Evolutionary conservation across 192 early-diverging fungal genomes (phyloP).

Genomic region (Coemansia sp.): DNA sequence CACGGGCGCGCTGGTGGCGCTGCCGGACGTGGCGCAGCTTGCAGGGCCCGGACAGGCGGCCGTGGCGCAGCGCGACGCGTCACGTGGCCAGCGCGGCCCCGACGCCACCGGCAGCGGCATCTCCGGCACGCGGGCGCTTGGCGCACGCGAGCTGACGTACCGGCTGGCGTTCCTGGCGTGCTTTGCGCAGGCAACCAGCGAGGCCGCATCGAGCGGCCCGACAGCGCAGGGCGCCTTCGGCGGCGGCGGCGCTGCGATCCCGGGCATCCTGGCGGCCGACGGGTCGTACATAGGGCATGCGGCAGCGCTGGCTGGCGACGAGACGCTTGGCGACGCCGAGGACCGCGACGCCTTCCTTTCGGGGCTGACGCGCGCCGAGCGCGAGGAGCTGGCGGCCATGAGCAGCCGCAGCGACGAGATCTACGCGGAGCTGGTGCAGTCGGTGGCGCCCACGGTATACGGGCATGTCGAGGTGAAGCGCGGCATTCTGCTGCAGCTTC

Average conservation of each 20-base stretch:
- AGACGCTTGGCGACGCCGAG: conserved; percentile 60
- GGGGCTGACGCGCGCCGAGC: conserved; percentile 70
- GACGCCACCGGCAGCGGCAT: conserved; percentile 59
- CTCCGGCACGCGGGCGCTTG: conserved; percentile 82
- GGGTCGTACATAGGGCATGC: conserved; percentile 22
- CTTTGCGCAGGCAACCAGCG: conserved; percentile 68
- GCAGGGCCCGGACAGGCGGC: conserved; percentile 67
- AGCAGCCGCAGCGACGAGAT: conserved; percentile 65
- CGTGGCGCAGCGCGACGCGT: conserved; percentile 64
- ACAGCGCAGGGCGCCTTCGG: not conserved
- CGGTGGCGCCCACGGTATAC: conserved; percentile 90
- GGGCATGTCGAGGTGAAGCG: conserved; percentile 96
- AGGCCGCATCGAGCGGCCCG: not conserved
- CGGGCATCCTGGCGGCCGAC: conserved; percentile 13
- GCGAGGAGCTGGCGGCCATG: conserved; percentile 72
- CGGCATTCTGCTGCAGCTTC: conserved; percentile 88
- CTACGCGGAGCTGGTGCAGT: conserved; percentile 77
- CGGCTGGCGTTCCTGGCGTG: conserved; percentile 87
- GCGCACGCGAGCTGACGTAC: conserved; percentile 93
- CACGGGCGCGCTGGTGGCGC: conserved; percentile 87
- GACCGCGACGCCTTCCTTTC: conserved; percentile 66
- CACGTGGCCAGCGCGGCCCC: conserved; percentile 61
- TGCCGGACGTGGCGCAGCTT: conserved; percentile 89
- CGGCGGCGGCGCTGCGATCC: not conserved
- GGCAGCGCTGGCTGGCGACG: conserved; percentile 54